These are phyloP conservation scores for Serendipita vermifera DNA, from an alignment of 768 basidiomycete genomes.

Conservation along the genomic window DNA sequence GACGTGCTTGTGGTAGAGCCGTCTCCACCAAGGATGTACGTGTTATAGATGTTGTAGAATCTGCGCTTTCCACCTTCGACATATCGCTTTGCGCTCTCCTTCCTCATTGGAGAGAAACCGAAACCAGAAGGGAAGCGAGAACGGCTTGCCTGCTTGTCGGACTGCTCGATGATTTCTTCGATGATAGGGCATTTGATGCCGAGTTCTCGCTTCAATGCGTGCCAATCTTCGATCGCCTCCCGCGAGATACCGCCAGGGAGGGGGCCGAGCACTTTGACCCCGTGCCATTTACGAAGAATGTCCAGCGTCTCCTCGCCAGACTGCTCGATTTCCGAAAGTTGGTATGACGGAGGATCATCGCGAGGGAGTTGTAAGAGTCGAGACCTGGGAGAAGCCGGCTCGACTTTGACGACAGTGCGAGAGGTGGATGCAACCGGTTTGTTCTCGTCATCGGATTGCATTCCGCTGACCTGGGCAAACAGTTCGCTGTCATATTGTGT, in stretches of 20 bases:
- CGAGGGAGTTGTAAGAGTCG: conserved; percentile 17
- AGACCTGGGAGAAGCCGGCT: conserved; percentile 23
- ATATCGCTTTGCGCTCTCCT: conserved; percentile 18
- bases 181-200: conserved; percentile 67
- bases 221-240: conserved; percentile 64
- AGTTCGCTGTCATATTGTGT: conserved; percentile 33
- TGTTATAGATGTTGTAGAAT: conserved; percentile 84
- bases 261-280: conserved; percentile 35
- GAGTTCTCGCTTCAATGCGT: conserved; percentile 61
- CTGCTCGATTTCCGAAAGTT: conserved; percentile 26
- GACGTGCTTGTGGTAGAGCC: conserved; percentile 26
- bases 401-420: conserved; percentile 44
- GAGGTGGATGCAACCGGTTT: conserved; percentile 34
- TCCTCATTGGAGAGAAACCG: conserved; percentile 10
- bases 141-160: conserved; percentile 12
- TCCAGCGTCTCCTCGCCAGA: conserved; percentile 33
- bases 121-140: conserved; percentile 1
- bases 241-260: conserved; percentile 44
- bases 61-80: conserved; percentile 27
- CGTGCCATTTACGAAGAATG: conserved; percentile 58
- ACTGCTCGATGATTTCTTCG: conserved; percentile 50
- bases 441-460: conserved; percentile 53
- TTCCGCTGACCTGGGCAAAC: conserved; percentile 43
- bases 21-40: conserved; percentile 37
- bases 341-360: conserved; percentile 50